Evolutionary conservation across 176 grass and related monocot species (phyloP), one percentile per base, ranked within the genome.

Genomic region (Phragmites australis): DNA sequence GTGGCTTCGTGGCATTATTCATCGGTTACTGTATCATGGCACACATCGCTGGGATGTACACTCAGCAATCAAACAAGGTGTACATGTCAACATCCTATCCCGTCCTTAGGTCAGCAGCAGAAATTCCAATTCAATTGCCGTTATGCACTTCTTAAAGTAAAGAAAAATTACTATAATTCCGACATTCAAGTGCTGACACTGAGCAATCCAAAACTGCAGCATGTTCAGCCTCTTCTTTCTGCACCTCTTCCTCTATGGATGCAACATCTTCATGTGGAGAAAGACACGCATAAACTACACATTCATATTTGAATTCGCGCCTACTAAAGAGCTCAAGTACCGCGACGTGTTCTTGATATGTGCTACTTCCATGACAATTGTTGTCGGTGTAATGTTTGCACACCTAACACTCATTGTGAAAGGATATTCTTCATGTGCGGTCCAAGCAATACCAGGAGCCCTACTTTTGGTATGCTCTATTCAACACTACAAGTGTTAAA

Each of bases 61-160:
- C 90, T 82, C 79, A 83, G 25, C 88, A 84, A 56, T 93, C 92
- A 32, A 87, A 95, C 70, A 89, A 85, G 57, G 82, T 95, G 54
- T 99, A 99, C 83, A 99, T 99, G 96, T 89, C 93, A 84, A 99
- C 92, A 75, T 87, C 90, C 23, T 99, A 99, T 87, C 96, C 90
- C 72, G 96, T 95, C 23, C 82, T 99, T 48, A 95, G 96, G 96
- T 92, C 64, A 88, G 83, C 45, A 76, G 12, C 30, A 26, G 71
- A 70, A 44, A 81, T 81, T 71, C 9, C 37, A 77, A 37, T 69
- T 85, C 56, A 85, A 70, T 67, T 59, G 42, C 47, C 47, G 15
- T 23, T 59, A 42, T 57, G 63, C 26, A 53, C 34, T 60, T 72
- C 11, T 31, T 83, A 18, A 27, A 62, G 31, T 25, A 70, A 76